Percentiles rank a stretch among this genome's conserved stretches.
These are phyloP conservation scores for Diplotaxis tenuifolia DNA, from an alignment of 345 rosid genomes.

Conservation along the genomic window DNA sequence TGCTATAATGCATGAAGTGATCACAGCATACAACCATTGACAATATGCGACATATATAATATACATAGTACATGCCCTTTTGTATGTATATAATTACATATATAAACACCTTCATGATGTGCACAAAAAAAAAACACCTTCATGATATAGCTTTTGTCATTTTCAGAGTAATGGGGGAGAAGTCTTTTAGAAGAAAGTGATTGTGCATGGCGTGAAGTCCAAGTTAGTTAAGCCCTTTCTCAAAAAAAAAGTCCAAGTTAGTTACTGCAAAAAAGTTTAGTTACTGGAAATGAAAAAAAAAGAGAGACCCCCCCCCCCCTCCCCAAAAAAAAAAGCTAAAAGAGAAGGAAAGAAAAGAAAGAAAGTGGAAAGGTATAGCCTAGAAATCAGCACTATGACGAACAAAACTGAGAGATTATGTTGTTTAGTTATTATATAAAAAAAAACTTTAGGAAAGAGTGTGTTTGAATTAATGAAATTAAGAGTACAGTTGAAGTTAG, in stretches of 20 bases:
- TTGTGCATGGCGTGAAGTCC: constrained; percentile 34
- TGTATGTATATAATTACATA: background rate
- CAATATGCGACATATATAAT: background rate
- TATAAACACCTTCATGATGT: background rate
- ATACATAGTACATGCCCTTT: constrained; percentile 6
- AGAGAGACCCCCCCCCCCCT: no score
- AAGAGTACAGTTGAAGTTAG: constrained; percentile 37
- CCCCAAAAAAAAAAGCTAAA: no score
- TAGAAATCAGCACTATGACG: constrained; percentile 29
- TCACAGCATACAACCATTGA: constrained; percentile 18
- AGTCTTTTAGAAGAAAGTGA: constrained; percentile 36
- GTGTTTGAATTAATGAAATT: constrained; percentile 33
- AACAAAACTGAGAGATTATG: constrained; percentile 15
- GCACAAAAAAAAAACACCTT: no score
- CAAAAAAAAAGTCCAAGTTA: constrained; percentile 37
- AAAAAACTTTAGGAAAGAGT: constrained; percentile 1
- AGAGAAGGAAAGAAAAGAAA: constrained; percentile 4
- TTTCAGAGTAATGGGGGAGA: constrained; percentile 26
- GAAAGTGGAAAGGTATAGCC: constrained; percentile 28
- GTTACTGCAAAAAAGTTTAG: constrained; percentile 29
- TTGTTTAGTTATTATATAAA: background rate
- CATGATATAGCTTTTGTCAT: constrained; percentile 23
- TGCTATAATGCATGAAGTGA: constrained; percentile 23
- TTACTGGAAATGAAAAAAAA: no score
- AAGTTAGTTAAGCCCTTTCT: constrained; percentile 36